Evolutionary conservation across 2,329 filamentous ascomycete species (phyloP).

Genomic region (Fusarium zealandicum): DNA sequence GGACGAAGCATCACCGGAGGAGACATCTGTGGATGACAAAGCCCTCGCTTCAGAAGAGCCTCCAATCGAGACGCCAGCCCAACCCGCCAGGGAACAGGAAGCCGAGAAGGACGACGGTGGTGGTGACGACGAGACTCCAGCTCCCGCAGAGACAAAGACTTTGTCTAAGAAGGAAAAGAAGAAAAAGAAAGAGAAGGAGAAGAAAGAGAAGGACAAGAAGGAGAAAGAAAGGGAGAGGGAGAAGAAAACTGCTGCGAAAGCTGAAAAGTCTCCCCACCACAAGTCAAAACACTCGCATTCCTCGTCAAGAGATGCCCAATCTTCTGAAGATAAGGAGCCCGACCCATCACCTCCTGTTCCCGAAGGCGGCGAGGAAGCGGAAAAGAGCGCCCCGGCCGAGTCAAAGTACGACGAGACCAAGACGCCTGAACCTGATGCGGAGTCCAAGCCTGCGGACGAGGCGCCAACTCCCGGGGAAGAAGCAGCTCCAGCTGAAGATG

Average conservation of each 20-base stretch:
- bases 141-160: slow-evolving; percentile 14
- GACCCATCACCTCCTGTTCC: background rate
- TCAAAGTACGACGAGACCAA: slow-evolving; percentile 8
- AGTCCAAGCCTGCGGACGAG: slow-evolving; percentile 3
- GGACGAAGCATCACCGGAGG: slow-evolving; percentile 1
- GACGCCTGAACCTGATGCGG: slow-evolving; percentile 4
- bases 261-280: slow-evolving; percentile 30
- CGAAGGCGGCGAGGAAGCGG: slow-evolving; percentile 6
- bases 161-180: slow-evolving; percentile 35
- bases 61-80: slow-evolving; percentile 2
- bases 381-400: slow-evolving; percentile 5
- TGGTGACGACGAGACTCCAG: slow-evolving; percentile 23
- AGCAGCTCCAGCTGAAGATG: background rate
- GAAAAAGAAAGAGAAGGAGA: slow-evolving; percentile 45
- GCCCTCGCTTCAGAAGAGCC: slow-evolving; percentile 4
- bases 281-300: slow-evolving; percentile 33
- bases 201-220: slow-evolving; percentile 66
- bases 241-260: slow-evolving; percentile 29
- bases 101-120: slow-evolving; percentile 16
- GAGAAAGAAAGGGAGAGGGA: slow-evolving; percentile 21
- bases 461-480: slow-evolving; percentile 1
- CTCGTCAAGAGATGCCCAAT: slow-evolving; percentile 16
- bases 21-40: slow-evolving; percentile 8
- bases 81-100: background rate
- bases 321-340: slow-evolving; percentile 8